Percentiles rank a stretch among this genome's conserved stretches.
These are phyloP conservation scores for Agroathelia rolfsii DNA, from an alignment of 1,284 basidiomycete species.

Conservation along the genomic window DNA sequence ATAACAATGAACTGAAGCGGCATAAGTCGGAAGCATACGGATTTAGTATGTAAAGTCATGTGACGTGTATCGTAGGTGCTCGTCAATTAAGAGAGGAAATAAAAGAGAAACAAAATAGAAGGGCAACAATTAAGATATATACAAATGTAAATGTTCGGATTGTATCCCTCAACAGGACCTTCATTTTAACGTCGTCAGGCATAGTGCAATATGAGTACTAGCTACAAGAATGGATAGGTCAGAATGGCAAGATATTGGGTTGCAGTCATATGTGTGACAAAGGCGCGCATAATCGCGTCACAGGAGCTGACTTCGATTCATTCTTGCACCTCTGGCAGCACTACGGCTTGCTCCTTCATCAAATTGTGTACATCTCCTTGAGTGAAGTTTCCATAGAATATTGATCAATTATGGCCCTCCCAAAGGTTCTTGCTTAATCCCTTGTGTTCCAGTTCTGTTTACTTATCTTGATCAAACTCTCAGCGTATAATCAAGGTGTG, in stretches of 20 bases:
- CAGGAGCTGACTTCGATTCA: not conserved
- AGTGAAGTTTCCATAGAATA: slow-evolving; percentile 11
- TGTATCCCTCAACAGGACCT: no score
- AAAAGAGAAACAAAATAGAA: no score
- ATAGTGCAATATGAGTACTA: slow-evolving; percentile 10
- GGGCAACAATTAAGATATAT: no score
- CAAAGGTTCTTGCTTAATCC: slow-evolving; percentile 15
- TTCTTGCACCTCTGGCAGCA: no score
- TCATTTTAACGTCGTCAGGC: slow-evolving; percentile 11
- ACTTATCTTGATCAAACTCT: slow-evolving; percentile 17
- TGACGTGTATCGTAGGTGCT: no score
- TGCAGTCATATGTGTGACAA: not conserved
- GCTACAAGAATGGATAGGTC: not conserved
- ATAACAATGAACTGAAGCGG: no score
- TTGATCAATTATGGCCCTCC: slow-evolving; percentile 18
- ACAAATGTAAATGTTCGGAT: no score
- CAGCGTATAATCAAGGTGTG: slow-evolving; percentile 51
- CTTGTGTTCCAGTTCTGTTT: slow-evolving; percentile 11
- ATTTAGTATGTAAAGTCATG: no score
- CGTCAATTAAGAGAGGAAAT: no score
- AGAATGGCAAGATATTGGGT: no score
- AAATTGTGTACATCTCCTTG: slow-evolving; percentile 8
- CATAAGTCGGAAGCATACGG: no score
- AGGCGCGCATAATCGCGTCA: not conserved
- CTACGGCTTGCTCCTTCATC: no score